Base-by-base conservation (phyloP, 805 yeast species). In the Nakazawaea peltata region DNA sequence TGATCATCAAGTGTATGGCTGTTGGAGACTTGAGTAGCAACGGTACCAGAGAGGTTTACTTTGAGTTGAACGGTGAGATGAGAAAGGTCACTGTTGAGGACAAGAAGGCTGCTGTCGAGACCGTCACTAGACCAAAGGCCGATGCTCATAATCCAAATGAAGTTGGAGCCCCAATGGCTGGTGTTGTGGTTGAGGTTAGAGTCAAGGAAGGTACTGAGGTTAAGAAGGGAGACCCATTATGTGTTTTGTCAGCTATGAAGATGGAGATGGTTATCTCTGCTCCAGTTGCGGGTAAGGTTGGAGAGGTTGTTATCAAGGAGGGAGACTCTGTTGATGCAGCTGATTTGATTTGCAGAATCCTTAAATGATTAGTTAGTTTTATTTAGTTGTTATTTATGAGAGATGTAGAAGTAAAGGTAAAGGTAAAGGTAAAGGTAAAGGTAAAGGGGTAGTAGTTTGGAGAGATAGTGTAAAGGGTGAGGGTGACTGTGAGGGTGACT, bases 231-330 rank as follows among this genome's bases (percentile, higher is more conserved):
- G 95, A 90, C 56, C 88, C 96, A 23, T 60, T 90, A 45, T 94
- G 94, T 42, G 95, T 90, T 18, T 71, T 90, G 56, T 77, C 90
- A 56, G 98, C 98, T 44, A 90, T 90, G 98, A 90, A 90, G 76
- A 90, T 90, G 98, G 98, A 92, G 69, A 92, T 92, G 97, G 94
- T 92, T 34, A 88, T 90, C 50, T 75, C 86, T 57, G 90, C 98
- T 16, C 94, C 94, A 37, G 81, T 77, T 41, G 71, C 80, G 40
- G 99, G 98, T 58, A 75, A 72, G 54, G 76, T 92, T 43, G 78
- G 81, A 32, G 85, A 81, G 16, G 71, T 92, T 15, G 58, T 70
- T 32, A 81, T 86, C 45, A 79, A 79, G 60, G 94, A 85, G 56
- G 95, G 95, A 49, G 98, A 92, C 53, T 80, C 90, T 34, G 97